These are phyloP conservation scores for Hypholoma sublateritium DNA, from an alignment of 768 basidiomycete genomes.

Conservation along the genomic window DNA sequence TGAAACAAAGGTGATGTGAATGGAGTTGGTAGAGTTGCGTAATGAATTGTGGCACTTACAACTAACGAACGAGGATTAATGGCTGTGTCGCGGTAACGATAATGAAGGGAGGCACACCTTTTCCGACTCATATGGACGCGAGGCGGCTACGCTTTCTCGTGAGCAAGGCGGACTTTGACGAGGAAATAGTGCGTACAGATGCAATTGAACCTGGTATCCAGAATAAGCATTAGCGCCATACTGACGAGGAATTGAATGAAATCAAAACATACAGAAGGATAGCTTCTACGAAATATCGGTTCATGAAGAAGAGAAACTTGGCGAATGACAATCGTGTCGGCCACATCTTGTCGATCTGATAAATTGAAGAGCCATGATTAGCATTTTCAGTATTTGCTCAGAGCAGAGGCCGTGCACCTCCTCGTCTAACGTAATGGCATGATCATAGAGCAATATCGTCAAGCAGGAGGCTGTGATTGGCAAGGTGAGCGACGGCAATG, in stretches of 20 bases:
- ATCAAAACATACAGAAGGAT: constrained; percentile 23
- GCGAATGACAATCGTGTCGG: constrained; percentile 22
- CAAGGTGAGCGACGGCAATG: not conserved
- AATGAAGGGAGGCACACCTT: not conserved
- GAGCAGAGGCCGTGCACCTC: constrained; percentile 16
- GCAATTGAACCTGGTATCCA: constrained; percentile 25
- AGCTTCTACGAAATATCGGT: constrained; percentile 27
- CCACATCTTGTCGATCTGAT: constrained; percentile 23
- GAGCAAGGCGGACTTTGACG: not conserved
- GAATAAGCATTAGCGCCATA: not conserved
- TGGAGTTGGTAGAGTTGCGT: no score
- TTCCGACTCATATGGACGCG: constrained; percentile 16
- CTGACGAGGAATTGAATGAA: not conserved
- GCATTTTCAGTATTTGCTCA: not conserved
- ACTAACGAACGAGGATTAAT: not conserved
- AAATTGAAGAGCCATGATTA: not conserved
- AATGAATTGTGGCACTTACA: not conserved
- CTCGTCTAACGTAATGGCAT: constrained; percentile 22
- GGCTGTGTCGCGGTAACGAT: not conserved
- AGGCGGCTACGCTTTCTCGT: constrained; percentile 13
- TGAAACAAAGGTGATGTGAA: not conserved
- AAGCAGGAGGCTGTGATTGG: constrained; percentile 22
- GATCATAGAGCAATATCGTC: constrained; percentile 24
- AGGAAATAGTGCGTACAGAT: constrained; percentile 18
- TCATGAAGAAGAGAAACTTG: constrained; percentile 25